Evolutionary conservation across 805 yeast species (phyloP).

Genomic region (Myxozyma mucilagina): DNA sequence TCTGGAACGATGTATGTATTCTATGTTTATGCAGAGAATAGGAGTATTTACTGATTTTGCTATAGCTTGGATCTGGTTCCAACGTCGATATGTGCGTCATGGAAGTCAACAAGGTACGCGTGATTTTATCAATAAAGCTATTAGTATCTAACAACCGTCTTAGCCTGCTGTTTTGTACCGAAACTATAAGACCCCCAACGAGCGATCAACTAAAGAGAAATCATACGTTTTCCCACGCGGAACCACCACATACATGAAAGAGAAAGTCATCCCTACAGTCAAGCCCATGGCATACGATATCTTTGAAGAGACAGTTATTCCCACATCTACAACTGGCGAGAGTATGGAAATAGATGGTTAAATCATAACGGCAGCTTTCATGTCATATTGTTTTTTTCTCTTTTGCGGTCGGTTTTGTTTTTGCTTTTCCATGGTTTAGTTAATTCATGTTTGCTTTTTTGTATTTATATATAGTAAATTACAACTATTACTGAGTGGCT

Average conservation of each 20-base stretch:
- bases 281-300: slow-evolving; percentile 49
- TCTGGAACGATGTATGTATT: slow-evolving; percentile 78
- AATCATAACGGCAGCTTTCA: not conserved
- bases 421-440: not conserved
- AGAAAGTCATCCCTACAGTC: slow-evolving; percentile 62
- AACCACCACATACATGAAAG: slow-evolving; percentile 82
- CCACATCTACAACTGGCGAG: slow-evolving; percentile 22
- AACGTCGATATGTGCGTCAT: slow-evolving; percentile 96
- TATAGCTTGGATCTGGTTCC: slow-evolving; percentile 86
- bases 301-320: slow-evolving; percentile 22
- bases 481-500: not conserved
- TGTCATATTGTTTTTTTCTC: not conserved
- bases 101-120: slow-evolving; percentile 77
- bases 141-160: not conserved
- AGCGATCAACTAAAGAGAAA: slow-evolving; percentile 75
- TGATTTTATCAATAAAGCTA: not conserved
- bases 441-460: not conserved
- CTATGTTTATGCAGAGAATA: not conserved
- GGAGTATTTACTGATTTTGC: not conserved
- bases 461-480: not conserved
- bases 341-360: slow-evolving; percentile 29
- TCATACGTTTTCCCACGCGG: slow-evolving; percentile 88
- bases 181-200: slow-evolving; percentile 89
- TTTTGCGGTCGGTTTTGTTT: not conserved
- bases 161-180: slow-evolving; percentile 69